Base-by-base conservation (phyloP, 371 early-diverging fungal genomes). In the Saksenaea vasiformis region DNA sequence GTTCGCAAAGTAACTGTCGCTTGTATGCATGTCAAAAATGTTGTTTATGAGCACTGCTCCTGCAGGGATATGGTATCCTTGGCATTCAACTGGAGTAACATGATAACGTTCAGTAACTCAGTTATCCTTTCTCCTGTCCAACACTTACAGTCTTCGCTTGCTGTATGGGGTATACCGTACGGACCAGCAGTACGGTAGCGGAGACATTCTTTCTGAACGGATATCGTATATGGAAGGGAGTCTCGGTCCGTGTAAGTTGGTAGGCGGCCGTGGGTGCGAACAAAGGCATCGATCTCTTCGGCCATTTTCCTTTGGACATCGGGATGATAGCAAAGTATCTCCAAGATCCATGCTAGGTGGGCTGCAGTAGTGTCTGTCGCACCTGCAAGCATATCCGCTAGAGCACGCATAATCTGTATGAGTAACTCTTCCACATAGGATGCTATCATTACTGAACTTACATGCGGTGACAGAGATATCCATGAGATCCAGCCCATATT, bases 141-240 rank as follows among this genome's bases (percentile, higher is more conserved):
- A 7, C 22, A 38, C 44, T 63, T 76, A 70, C 72, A 41, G 34
- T 81, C 79, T 58, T 66, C 44, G n/a, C 41, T 61, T 1, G 77
- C 59, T 17, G 55, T 56, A 19, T 75, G 78, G 11, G 77, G 76
- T 7, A 73, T 41, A 28, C 69, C 61, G 34, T 71, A 65, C 3
- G 69, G 71, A 27, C 59, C 67, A 10, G 70, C 56, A 10, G 75
- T 68, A 11, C 65, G 67, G 37, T 31, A 69, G 3, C 80, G 60
- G 13, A 74, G 15, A 17, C 60, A 56, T 58, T 79, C 77, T 35
- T 75, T 75, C 39, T 64, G 61, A 13, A 75, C 58, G 4, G 69
- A 63, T 47, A 65, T 63, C 10, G 36, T 53, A 35, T 66, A 71
- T 10, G 65, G 66, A 9, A 71, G 31, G 9, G 60, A 36, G 10